Conservation (phyloP, 2,329 filamentous ascomycete genomes). For the Hypoxylon sp. region DNA sequence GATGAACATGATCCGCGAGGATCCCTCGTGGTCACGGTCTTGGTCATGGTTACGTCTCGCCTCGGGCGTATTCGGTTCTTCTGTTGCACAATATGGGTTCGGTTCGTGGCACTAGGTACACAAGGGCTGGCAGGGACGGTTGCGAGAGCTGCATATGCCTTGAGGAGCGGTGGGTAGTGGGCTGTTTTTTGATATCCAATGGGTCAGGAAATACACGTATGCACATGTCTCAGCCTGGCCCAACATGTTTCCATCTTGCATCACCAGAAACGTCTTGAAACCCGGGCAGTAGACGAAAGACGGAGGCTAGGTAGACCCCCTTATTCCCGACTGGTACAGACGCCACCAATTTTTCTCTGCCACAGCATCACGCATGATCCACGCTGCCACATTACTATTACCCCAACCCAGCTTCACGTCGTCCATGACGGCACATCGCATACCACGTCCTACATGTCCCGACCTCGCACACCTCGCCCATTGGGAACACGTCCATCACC, state of each 20-base stretch:
- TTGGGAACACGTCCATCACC: slow-evolving; percentile 35
- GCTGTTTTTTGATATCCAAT: slow-evolving; percentile 4
- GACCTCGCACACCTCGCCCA: slow-evolving; percentile 23
- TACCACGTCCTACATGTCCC: slow-evolving; percentile 27
- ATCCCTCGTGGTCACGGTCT: too few relatives aligned
- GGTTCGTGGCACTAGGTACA: slow-evolving; percentile 11
- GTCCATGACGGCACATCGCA: slow-evolving; percentile 33
- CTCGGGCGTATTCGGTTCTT: slow-evolving; percentile 5
- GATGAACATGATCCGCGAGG: slow-evolving; percentile 24
- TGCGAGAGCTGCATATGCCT: slow-evolving; percentile 15
- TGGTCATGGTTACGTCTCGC: slow-evolving; percentile 5
- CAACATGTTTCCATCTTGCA: slow-evolving; percentile 8
- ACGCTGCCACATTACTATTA: slow-evolving; percentile 37
- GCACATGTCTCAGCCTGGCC: background rate
- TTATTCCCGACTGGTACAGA: slow-evolving; percentile 17
- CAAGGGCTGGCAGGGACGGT: slow-evolving; percentile 9
- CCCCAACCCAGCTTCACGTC: slow-evolving; percentile 35
- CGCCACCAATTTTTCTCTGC: slow-evolving; percentile 32
- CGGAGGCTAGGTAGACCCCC: slow-evolving; percentile 18
- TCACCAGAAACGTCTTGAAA: slow-evolving; percentile 11
- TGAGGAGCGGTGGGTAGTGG: slow-evolving; percentile 17
- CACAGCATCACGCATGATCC: slow-evolving; percentile 36
- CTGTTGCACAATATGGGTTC: slow-evolving; percentile 18
- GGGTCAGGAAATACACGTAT: slow-evolving; percentile 6
- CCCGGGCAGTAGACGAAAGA: slow-evolving; percentile 8